Conservation (phyloP, 1,139 yeast genomes). For the Magnusiomyces sp. region DNA sequence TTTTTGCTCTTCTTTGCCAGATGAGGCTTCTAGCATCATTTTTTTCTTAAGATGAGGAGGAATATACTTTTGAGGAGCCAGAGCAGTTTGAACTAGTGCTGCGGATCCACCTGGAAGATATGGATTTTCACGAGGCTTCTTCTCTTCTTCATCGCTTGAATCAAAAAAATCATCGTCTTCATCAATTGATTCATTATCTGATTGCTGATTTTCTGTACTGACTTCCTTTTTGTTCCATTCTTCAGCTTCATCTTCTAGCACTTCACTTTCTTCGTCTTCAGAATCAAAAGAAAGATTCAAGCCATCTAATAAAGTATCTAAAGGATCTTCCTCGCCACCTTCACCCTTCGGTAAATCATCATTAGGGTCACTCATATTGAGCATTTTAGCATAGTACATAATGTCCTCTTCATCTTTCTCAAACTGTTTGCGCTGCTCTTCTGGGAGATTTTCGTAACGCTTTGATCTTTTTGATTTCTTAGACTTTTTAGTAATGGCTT, state of each 20-base stretch:
- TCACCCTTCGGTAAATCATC: slow-evolving; percentile 23
- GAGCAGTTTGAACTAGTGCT: slow-evolving; percentile 35
- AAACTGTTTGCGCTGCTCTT: slow-evolving; percentile 13
- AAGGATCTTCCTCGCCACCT: slow-evolving; percentile 49
- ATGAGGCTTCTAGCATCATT: slow-evolving; percentile 19
- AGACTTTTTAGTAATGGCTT: slow-evolving; percentile 14
- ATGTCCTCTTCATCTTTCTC: slow-evolving; percentile 62
- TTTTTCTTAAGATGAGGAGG: slow-evolving; percentile 77
- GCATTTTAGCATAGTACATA: slow-evolving; percentile 71
- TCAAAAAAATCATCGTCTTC: slow-evolving; percentile 19
- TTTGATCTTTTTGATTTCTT: slow-evolving; percentile 18
- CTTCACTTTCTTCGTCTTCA: slow-evolving; percentile 1
- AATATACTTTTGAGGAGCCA: slow-evolving; percentile 43
- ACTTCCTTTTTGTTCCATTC: too few species aligned
- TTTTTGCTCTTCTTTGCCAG: slow-evolving; percentile 15
- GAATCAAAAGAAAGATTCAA: slow-evolving; percentile 48
- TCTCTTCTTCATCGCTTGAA: slow-evolving; percentile 9
- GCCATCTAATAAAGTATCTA: slow-evolving; percentile 72
- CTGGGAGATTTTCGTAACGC: slow-evolving; percentile 6
- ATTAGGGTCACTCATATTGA: slow-evolving; percentile 55
- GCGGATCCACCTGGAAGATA: slow-evolving; percentile 47
- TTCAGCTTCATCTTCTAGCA: not conserved
- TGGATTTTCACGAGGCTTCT: slow-evolving; percentile 56
- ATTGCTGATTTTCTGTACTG: not conserved
- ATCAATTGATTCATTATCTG: not conserved